Base-by-base conservation (phyloP, 129 eudicot genomes). In the Deinandra increscens region DNA sequence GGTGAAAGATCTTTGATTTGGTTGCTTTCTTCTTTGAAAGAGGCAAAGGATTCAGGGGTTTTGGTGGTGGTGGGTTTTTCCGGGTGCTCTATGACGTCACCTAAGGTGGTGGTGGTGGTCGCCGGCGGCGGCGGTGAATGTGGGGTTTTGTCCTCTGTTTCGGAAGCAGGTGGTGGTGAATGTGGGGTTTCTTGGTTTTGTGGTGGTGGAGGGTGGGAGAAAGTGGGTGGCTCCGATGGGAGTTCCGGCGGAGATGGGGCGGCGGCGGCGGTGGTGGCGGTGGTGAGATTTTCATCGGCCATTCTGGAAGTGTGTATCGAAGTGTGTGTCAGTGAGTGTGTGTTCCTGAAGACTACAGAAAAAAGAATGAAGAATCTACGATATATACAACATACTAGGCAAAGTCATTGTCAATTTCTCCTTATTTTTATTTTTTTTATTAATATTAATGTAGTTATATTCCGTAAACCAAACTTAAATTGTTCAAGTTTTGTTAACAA, bases 1-100 rank as follows among this genome's bases (percentile, higher is more conserved):
- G 55, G 80, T n/a, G 85, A 80, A 13, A 85, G 87, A 58, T 85
- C 85, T 73, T 68, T 46, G 10, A 83, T 69, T 77, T 34, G 71
- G 70, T 80, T 83, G 69, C 85, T 80, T 75, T 86, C 91, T 77
- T 86, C 85, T 73, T 78, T 78, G 62, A 86, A 86, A 66, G 87
- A 85, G 13, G 70, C 63, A 54, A 76, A 60, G 12, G 80, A 26
- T 50, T 64, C 51, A 9, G 82, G 87, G 63, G 65, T 38, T 23
- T 69, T 70, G 6, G 77, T 44, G 76, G 72, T 51, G 60, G 34
- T 54, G 61, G 61, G 34, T 15, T 78, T 69, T 79, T 78, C 75
- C 6, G 69, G 74, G 33, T 74, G 79, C 55, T 83, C 81, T 7
- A 75, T 79, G 13, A 76, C 73, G 19, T 64, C 48, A 12, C 33